These are phyloP conservation scores for Eruca vesicaria DNA, from an alignment of 441 rosid genomes.

Conservation along the genomic window DNA sequence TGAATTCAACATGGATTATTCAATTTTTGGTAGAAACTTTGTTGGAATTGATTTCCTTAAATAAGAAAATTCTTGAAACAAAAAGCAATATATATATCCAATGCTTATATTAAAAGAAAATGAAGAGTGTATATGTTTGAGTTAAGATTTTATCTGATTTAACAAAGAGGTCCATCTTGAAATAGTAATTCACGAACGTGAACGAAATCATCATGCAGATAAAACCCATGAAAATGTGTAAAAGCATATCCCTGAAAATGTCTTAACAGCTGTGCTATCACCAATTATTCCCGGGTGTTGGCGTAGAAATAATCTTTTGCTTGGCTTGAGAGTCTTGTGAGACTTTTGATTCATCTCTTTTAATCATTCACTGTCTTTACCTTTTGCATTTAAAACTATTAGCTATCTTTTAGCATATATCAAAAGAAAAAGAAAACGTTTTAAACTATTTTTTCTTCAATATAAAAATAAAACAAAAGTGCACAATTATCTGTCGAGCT, in stretches of 20 bases:
- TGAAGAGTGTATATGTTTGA: not conserved
- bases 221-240: not conserved
- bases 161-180: not conserved
- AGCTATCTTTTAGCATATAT: not conserved
- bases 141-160: not conserved
- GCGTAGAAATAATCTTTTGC: constrained; percentile 18
- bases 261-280: not conserved
- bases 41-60: not conserved
- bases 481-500: constrained; percentile 18
- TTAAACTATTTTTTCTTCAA: not conserved
- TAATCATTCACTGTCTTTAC: constrained; percentile 22
- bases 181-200: constrained; percentile 10
- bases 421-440: not conserved
- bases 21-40: not conserved
- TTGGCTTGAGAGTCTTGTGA: constrained; percentile 29
- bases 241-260: not conserved
- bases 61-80: not conserved
- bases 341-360: constrained; percentile 20
- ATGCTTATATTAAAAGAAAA: not conserved
- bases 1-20: not conserved
- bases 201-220: constrained; percentile 1
- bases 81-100: not conserved
- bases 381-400: constrained; percentile 18
- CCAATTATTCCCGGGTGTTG: not conserved
- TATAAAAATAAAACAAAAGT: not conserved